Base-by-base conservation (phyloP, 2,329 filamentous ascomycete species). In the Talaromyces verruculosus region DNA sequence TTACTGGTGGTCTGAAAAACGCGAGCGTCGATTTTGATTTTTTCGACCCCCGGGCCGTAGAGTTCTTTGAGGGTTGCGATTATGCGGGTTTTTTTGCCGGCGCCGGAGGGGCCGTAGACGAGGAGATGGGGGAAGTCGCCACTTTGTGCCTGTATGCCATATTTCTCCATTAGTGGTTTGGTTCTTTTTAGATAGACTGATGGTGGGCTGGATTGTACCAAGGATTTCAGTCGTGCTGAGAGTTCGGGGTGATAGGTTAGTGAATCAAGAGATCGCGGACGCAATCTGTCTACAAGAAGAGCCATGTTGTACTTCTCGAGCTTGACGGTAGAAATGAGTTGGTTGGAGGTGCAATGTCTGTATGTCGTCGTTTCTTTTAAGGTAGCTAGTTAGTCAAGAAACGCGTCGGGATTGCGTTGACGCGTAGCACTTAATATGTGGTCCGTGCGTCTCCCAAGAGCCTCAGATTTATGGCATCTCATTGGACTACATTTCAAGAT, bases 21-120 rank as follows among this genome's bases (percentile, higher is more conserved):
- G 69, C 95, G 91, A 13, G 93, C 92, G 76, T 99, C 95, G 80
- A 99, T 98, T 83, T 98, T 98, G 85, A 99, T 99, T 85, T 97
- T 98, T 76, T 99, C 96, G n/a, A 97, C 95, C 51, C 95, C 94
- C 0, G 94, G 89, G 0, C 95, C 95, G 78, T 95, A 99, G 7
- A 99, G 85, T 75, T 97, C 94, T 78, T 97, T 96, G 3, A 99
- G 83, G 0, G 94, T 98, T 17, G 95, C 93, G 19, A 97, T 92
- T 71, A 98, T 96, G 51, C 95, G 89, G 1, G 95, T 99, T 81
- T 99, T 99, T 80, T 99, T 99, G 71, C 95, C 95, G 5, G 95
- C 95, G 39, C 95, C 95, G 0, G 94, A 97, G 0, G 95, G 95
- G 0, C 95, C 95, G 76, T 98, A 99, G 69, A 99, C 91, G 68